Base-by-base conservation (phyloP, 1,139 yeast genomes). In the Pichia sp. region DNA sequence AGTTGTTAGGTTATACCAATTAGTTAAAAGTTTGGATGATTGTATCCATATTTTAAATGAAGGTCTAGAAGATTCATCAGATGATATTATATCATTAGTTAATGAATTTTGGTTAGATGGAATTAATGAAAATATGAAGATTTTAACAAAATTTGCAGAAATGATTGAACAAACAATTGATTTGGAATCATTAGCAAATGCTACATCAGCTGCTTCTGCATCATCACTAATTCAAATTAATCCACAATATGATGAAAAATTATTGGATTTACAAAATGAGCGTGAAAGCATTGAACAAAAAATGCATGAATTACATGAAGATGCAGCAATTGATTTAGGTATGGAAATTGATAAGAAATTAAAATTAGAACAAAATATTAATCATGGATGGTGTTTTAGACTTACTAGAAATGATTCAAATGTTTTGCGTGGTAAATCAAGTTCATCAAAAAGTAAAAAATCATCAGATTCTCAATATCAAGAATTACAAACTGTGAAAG, bases 301-400 rank as follows among this genome's bases (percentile, higher is more conserved):
- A 46, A 86, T 94, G 53, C 71, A 75, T 48, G 65, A 70, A 2
- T 75, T 81, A 45, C 96, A 89, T 61, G 63, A 70, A 33, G 75
- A 75, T 7, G 82, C 83, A 4, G 87, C 86, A 1, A 86, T 83
- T 29, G 95, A 86, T 56, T 74, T 92, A 43, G 78, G 78, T 27
- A 78, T 89, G 67, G 97, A 90, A 52, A 73, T 83, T 5, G 96
- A 87, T 51, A 88, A 87, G 67, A 89, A 89, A 65, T 73, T 94
- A 56, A 92, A 92, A 64, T 70, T 94, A 45, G 98, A 92, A 62
- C 79, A 85, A 48, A 96, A 90, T 62, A 83, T 78, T 56, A 78
- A 78, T 33, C 94, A 86, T 64, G 97, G 97, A 10, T 90, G 96
- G 95, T 88, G 96, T 63, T 79, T 90, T 73, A 75, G 97, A 58